These are phyloP conservation scores for Zygosaccharomyces bisporus DNA, from an alignment of 805 yeast genomes.

Conservation along the genomic window DNA sequence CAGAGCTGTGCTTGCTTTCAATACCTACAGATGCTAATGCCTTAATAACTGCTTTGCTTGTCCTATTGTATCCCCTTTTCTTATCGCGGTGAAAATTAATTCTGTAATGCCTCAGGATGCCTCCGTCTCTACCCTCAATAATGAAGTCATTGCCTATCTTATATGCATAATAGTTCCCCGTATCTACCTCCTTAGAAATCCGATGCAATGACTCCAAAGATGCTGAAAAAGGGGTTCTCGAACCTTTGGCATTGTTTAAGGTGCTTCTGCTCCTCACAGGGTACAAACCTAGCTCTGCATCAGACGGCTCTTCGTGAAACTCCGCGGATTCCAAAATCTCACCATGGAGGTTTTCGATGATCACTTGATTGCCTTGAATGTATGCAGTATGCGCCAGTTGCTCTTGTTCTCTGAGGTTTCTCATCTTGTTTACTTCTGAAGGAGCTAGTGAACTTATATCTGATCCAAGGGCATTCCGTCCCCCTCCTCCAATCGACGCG, in stretches of 20 bases:
- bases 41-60: constrained; percentile 33
- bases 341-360: constrained; percentile 81
- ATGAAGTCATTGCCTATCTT: constrained; percentile 72
- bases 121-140: constrained; percentile 90
- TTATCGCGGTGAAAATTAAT: constrained; percentile 51
- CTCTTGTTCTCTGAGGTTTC: constrained; percentile 28
- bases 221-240: constrained; percentile 31
- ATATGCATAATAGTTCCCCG: constrained; percentile 55
- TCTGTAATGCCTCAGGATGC: constrained; percentile 74
- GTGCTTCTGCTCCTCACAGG: constrained; percentile 14
- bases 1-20: constrained; percentile 25
- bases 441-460: constrained; percentile 11
- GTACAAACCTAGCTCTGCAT: constrained; percentile 24
- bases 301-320: constrained; percentile 28
- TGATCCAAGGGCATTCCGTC: not conserved
- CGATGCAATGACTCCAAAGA: constrained; percentile 19
- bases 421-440: constrained; percentile 16
- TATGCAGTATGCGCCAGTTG: constrained; percentile 43
- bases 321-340: constrained; percentile 63
- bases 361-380: constrained; percentile 64
- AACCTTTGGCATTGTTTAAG: constrained; percentile 14
- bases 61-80: constrained; percentile 4
- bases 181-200: constrained; percentile 15
- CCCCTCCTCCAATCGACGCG: constrained; percentile 8
- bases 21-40: constrained; percentile 57